These are phyloP conservation scores for Zalaria sp. DNA, from an alignment of 2,329 filamentous ascomycete genomes.

Conservation along the genomic window DNA sequence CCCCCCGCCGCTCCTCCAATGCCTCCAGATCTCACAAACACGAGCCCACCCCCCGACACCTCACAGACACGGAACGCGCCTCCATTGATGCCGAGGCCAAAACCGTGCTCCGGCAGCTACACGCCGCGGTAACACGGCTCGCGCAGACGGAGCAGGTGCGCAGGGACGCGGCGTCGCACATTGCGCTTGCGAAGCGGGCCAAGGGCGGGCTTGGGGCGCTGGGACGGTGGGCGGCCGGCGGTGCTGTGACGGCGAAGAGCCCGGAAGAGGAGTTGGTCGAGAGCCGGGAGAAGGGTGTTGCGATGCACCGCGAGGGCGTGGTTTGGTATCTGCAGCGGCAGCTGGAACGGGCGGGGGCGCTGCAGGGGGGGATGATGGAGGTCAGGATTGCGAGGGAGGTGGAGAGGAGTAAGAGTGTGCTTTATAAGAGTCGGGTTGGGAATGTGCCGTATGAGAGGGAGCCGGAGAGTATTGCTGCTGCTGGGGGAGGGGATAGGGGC, in stretches of 20 bases:
- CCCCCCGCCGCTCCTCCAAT: conserved; percentile 32
- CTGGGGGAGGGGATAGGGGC: conserved; percentile 1
- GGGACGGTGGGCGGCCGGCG: conserved; percentile 55
- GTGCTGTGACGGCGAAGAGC: conserved; percentile 35
- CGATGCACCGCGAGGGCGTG: conserved; percentile 65
- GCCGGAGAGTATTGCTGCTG: background rate
- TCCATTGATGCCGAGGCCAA: conserved; percentile 81
- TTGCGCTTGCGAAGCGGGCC: conserved; percentile 58
- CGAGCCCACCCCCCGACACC: conserved; percentile 35
- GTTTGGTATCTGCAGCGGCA: conserved; percentile 67
- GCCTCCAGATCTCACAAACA: conserved; percentile 12
- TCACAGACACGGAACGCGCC: conserved; percentile 73
- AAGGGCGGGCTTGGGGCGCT: conserved; percentile 46
- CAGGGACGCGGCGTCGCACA: conserved; percentile 55
- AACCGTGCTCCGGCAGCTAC: conserved; percentile 70
- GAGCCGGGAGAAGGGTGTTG: conserved; percentile 50
- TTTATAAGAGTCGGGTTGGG: conserved; percentile 50
- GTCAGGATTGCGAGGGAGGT: conserved; percentile 69
- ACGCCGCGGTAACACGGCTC: conserved; percentile 64
- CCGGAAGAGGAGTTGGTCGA: conserved; percentile 61
- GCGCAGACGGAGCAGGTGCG: conserved; percentile 72
- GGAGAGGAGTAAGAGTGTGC: conserved; percentile 76
- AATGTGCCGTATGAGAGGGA: conserved; percentile 1
- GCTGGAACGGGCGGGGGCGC: conserved; percentile 60
- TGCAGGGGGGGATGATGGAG: conserved; percentile 88